These are phyloP conservation scores for Telopea speciosissima DNA, from an alignment of 177 flowering plant genomes.

Conservation along the genomic window DNA sequence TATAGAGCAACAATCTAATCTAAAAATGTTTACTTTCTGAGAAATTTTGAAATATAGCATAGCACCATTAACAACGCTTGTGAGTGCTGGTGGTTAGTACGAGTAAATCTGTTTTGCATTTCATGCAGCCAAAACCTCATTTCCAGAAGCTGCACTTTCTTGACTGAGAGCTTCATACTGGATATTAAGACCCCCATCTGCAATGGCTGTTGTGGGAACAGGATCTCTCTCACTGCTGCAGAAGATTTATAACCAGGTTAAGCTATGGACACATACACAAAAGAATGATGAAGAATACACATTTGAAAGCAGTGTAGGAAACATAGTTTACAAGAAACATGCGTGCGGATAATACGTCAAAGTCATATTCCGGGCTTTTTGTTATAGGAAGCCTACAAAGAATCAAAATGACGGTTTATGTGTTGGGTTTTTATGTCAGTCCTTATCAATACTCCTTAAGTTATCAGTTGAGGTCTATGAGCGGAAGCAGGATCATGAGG, in stretches of 20 bases:
- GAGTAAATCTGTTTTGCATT: background rate
- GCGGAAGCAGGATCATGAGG: too few species aligned
- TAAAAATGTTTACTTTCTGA: background rate
- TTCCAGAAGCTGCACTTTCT: slow-evolving; percentile 25
- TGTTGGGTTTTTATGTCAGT: too few species aligned
- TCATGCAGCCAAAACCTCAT: slow-evolving; percentile 9
- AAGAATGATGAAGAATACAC: background rate
- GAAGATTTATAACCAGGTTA: background rate
- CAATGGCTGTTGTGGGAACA: slow-evolving; percentile 10
- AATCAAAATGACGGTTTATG: too few species aligned
- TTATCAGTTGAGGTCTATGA: too few species aligned
- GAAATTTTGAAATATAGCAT: background rate
- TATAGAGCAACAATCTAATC: background rate
- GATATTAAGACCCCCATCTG: slow-evolving; percentile 12
- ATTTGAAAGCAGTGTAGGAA: background rate
- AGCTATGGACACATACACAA: background rate
- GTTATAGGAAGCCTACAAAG: too few species aligned
- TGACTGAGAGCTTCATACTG: slow-evolving; percentile 35
- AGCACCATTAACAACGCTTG: background rate
- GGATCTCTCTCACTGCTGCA: slow-evolving; percentile 24
- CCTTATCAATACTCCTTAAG: too few species aligned
- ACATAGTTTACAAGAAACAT: background rate
- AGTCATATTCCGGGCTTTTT: too few species aligned
- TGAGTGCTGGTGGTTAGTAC: background rate
- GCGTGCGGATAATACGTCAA: too few species aligned